Conservation (phyloP, 2,329 filamentous ascomycete species). For the Phialophora tarda region DNA sequence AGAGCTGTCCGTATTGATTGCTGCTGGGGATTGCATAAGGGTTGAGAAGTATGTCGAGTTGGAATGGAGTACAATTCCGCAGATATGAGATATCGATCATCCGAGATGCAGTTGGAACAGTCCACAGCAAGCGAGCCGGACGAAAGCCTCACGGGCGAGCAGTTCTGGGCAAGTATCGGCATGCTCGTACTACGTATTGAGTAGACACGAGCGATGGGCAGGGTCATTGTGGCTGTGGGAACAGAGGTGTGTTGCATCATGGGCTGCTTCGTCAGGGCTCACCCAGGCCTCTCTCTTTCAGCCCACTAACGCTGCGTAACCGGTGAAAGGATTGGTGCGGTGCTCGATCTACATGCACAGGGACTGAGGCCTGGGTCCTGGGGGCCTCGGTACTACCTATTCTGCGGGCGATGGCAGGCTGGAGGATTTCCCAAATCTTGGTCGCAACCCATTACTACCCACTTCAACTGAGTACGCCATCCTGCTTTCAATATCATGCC, state of each 20-base stretch:
- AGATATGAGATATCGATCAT: conserved; percentile 7
- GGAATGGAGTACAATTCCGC: background rate
- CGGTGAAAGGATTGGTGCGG: conserved; percentile 14
- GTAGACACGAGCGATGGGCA: conserved; percentile 4
- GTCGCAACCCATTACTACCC: conserved; percentile 9
- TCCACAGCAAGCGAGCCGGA: conserved; percentile 12
- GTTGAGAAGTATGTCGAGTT: background rate
- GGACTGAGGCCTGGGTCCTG: conserved; percentile 3
- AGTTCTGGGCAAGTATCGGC: conserved; percentile 8
- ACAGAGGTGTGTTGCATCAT: conserved; percentile 18
- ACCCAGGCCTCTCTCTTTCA: background rate
- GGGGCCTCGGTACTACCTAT: background rate
- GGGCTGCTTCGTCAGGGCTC: background rate
- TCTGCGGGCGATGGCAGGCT: conserved; percentile 9
- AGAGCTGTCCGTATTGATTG: background rate
- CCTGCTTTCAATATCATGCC: background rate
- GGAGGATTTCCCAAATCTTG: conserved; percentile 22
- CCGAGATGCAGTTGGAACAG: background rate
- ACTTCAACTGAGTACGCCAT: background rate
- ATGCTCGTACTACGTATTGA: background rate
- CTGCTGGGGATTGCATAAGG: background rate
- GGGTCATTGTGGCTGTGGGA: conserved; percentile 10
- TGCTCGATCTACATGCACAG: conserved; percentile 12
- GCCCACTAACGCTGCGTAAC: conserved; percentile 1
- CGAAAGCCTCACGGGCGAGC: conserved; percentile 3